Percentiles rank a stretch among this genome's conserved stretches.
Conservation (phyloP, 2,329 filamentous ascomycete genomes). For the Hypoxylon sp. region DNA sequence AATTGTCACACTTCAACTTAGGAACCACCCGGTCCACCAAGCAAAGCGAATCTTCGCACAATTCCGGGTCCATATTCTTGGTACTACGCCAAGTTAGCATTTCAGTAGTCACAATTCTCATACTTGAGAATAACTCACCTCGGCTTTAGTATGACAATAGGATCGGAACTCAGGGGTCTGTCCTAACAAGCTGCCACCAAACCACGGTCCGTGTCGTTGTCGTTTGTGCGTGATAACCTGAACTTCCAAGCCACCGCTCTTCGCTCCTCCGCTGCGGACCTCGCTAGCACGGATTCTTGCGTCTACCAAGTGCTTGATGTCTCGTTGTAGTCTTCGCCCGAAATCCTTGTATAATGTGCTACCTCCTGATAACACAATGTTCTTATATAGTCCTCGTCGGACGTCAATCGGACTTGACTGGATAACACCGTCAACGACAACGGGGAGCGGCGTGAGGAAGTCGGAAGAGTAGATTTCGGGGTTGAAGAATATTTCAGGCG, state of each 20-base stretch:
- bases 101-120: background rate
- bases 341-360: slow-evolving; percentile 99
- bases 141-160: slow-evolving; percentile 95
- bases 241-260: slow-evolving; percentile 94
- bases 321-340: slow-evolving; percentile 92
- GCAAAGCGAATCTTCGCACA: slow-evolving; percentile 91
- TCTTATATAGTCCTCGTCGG: slow-evolving; percentile 97
- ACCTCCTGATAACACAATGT: slow-evolving; percentile 97
- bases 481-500: slow-evolving; percentile 99
- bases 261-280: slow-evolving; percentile 89
- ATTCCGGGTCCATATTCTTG: slow-evolving; percentile 97
- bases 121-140: slow-evolving; percentile 61
- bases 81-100: slow-evolving; percentile 69
- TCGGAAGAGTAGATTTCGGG: slow-evolving; percentile 99
- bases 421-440: slow-evolving; percentile 95
- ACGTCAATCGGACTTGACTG: slow-evolving; percentile 98
- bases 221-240: slow-evolving; percentile 98
- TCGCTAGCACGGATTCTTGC: slow-evolving; percentile 93
- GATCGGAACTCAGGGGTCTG: slow-evolving; percentile 98
- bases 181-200: slow-evolving; percentile 94
- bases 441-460: slow-evolving; percentile 94
- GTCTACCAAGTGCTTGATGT: slow-evolving; percentile 96
- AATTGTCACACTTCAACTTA: slow-evolving; percentile 55
- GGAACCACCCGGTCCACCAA: slow-evolving; percentile 90
- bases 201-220: slow-evolving; percentile 98